These are phyloP conservation scores for Sophora flavescens DNA, from an alignment of 306 rosid species.

Conservation along the genomic window DNA sequence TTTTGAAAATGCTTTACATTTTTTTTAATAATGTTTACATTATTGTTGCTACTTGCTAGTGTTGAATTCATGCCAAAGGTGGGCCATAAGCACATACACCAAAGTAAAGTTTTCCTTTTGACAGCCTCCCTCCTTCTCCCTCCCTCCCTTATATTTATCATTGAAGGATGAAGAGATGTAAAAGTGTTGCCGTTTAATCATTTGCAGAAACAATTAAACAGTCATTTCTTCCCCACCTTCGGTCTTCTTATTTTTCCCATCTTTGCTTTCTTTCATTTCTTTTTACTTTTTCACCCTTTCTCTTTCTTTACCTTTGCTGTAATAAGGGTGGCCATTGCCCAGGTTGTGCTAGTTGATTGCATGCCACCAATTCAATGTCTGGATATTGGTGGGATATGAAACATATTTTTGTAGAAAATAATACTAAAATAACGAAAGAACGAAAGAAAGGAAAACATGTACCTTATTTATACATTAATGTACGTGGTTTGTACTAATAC, in stretches of 20 bases:
- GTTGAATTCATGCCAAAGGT: slow-evolving; percentile 12
- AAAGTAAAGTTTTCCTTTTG: slow-evolving; percentile 6
- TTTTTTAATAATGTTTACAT: slow-evolving; percentile 19
- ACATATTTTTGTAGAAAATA: neutral
- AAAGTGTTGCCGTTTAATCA: slow-evolving; percentile 13
- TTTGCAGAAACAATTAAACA: slow-evolving; percentile 14
- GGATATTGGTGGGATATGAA: slow-evolving; percentile 6
- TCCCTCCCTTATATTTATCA: neutral
- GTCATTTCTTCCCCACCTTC: slow-evolving; percentile 2
- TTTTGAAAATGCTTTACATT: slow-evolving; percentile 25
- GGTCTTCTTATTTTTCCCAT: neutral
- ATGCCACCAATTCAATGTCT: slow-evolving; percentile 22
- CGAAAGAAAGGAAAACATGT: neutral
- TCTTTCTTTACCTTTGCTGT: neutral
- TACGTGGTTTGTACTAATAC: slow-evolving; percentile 1
- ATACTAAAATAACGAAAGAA: neutral
- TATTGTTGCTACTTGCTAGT: neutral
- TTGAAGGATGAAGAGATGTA: slow-evolving; percentile 13
- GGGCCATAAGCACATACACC: neutral
- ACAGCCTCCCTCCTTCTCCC: neutral
- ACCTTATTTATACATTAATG: neutral
- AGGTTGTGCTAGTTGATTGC: slow-evolving; percentile 4
- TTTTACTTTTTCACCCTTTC: neutral
- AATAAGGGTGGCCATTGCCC: neutral
- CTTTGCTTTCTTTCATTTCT: slow-evolving; percentile 1